phyloP scores from a whole-genome alignment of 768 basidiomycete genomes.

The Russula dissimulans region DNA sequence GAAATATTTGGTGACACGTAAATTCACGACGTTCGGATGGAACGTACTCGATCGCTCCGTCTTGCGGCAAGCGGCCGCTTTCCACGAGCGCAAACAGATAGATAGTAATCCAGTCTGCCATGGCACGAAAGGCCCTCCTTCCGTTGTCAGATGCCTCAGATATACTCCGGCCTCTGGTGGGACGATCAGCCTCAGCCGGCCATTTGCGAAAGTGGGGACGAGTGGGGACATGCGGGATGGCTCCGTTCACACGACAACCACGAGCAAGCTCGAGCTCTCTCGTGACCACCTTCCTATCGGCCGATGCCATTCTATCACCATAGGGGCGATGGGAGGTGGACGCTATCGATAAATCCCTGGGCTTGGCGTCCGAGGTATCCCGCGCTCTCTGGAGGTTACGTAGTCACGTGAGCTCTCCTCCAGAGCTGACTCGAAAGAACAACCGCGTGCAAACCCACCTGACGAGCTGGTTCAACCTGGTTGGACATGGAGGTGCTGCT shows the following conservation, averaged over 20 bases:
- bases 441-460: not conserved
- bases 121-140: slow-evolving; percentile 9
- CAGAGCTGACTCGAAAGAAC: not conserved
- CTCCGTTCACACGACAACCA: slow-evolving; percentile 2
- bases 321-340: not conserved
- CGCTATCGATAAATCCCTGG: not conserved
- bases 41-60: slow-evolving; percentile 15
- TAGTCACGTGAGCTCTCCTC: slow-evolving; percentile 1
- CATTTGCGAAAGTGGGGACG: slow-evolving; percentile 2
- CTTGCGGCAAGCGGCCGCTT: slow-evolving; percentile 14
- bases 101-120: slow-evolving; percentile 17
- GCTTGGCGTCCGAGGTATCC: not conserved
- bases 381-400: not conserved
- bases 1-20: not conserved
- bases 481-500: not conserved
- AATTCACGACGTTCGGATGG: not conserved
- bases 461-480: not conserved
- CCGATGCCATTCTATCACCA: slow-evolving; percentile 4
- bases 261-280: slow-evolving; percentile 1
- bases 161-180: slow-evolving; percentile 13
- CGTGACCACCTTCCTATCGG: slow-evolving; percentile 4
- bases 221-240: not conserved
- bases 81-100: slow-evolving; percentile 16
- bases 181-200: slow-evolving; percentile 9
- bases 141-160: slow-evolving; percentile 14